Conservation (phyloP, 2,329 filamentous ascomycete species). For the Raffaelea ambrosiae region DNA sequence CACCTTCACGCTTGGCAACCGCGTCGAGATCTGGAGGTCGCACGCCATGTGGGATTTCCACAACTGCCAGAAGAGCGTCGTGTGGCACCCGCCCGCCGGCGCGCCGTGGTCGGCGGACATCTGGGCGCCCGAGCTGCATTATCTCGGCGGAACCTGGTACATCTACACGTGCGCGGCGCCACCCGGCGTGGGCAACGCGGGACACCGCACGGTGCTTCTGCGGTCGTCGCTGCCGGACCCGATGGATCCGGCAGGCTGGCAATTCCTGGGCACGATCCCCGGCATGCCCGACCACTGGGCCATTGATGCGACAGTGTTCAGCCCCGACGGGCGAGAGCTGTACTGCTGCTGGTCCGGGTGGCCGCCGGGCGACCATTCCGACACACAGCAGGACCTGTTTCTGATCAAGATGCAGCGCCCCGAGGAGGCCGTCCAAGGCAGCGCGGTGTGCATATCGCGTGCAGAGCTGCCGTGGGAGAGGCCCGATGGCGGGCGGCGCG, state of each 20-base stretch:
- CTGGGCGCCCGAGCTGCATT: slow-evolving; percentile 49
- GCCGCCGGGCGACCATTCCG: slow-evolving; percentile 12
- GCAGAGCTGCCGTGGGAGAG: slow-evolving; percentile 13
- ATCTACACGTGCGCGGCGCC: slow-evolving; percentile 27
- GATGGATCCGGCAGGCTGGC: slow-evolving; percentile 8
- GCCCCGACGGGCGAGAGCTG: slow-evolving; percentile 7
- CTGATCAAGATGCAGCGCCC: slow-evolving; percentile 13
- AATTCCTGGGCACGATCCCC: slow-evolving; percentile 13
- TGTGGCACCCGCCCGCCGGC: slow-evolving; percentile 30
- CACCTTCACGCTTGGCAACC: slow-evolving; percentile 21
- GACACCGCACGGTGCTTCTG: slow-evolving; percentile 5
- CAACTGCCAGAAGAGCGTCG: slow-evolving; percentile 16
- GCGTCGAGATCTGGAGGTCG: slow-evolving; percentile 25
- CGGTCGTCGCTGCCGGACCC: slow-evolving; percentile 1
- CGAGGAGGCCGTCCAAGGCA: slow-evolving; percentile 11
- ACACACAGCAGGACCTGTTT: slow-evolving; percentile 15
- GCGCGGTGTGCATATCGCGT: slow-evolving; percentile 10
- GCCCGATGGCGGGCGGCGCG: slow-evolving; percentile 12
- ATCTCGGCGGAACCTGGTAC: slow-evolving; percentile 42
- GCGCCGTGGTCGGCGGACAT: slow-evolving; percentile 34
- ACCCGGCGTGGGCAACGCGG: slow-evolving; percentile 6
- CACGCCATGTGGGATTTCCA: slow-evolving; percentile 21
- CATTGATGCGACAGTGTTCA: slow-evolving; percentile 13
- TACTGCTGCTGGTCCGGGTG: slow-evolving; percentile 16
- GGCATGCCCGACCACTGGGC: slow-evolving; percentile 15